Conservation (phyloP, 1,284 basidiomycete genomes). For the Sanguinoderma infundibulare region DNA sequence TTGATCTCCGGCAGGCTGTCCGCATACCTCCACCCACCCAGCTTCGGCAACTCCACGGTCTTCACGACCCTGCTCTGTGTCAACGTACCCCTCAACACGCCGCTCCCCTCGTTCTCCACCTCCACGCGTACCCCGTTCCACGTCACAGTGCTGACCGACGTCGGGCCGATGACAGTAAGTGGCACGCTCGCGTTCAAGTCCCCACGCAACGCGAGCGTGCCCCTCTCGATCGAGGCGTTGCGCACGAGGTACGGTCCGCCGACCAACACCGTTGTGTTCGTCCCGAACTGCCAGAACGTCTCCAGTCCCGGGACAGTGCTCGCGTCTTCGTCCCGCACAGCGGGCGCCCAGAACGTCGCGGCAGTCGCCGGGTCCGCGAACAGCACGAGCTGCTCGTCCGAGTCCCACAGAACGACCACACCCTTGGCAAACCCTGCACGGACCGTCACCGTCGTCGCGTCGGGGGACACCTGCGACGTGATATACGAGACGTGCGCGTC, state of each 20-base stretch:
- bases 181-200: conserved; percentile 49
- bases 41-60: conserved; percentile 38
- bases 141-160: conserved; percentile 52
- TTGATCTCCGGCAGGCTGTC: conserved; percentile 75
- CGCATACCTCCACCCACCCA: conserved; percentile 69
- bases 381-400: conserved; percentile 65
- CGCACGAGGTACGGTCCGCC: conserved; percentile 62
- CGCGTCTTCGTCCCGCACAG: conserved; percentile 36
- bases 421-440: conserved; percentile 59
- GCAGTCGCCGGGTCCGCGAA: conserved; percentile 68
- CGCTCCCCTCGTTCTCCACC: conserved; percentile 32
- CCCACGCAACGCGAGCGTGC: conserved; percentile 47
- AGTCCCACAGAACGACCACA: conserved; percentile 66
- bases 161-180: conserved; percentile 57
- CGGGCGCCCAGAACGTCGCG: conserved; percentile 59
- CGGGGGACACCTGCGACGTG: conserved; percentile 8
- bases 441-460: conserved; percentile 49
- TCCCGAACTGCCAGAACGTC: conserved; percentile 55
- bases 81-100: conserved; percentile 33
- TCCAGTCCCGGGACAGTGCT: conserved; percentile 35
- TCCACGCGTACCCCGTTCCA: conserved; percentile 71
- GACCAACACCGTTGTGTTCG: conserved; percentile 54
- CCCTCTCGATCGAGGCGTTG: conserved; percentile 45
- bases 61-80: conserved; percentile 15
- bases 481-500: conserved; percentile 31